phyloP scores from a whole-genome alignment of 352 stramenopile species.

The Globisporangium viniferum region DNA sequence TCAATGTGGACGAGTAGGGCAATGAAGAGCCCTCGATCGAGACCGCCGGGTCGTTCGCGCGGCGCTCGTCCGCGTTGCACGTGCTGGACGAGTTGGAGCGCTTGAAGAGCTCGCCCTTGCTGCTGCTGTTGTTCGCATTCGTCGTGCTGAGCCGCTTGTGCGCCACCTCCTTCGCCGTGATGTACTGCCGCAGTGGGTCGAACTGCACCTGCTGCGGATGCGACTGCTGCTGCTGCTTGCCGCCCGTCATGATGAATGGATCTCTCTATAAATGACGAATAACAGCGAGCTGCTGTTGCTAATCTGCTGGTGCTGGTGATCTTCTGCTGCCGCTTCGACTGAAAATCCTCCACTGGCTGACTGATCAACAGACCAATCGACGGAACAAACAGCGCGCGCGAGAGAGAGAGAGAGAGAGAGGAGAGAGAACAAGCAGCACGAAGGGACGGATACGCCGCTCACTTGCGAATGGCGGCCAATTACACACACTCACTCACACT shows the following conservation, averaged over 20 bases:
- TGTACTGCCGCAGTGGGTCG: slow-evolving; percentile 48
- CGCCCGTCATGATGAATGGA: neutral
- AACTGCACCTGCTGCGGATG: slow-evolving; percentile 15
- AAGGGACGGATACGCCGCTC: neutral
- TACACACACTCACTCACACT: neutral
- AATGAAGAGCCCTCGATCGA: slow-evolving; percentile 8
- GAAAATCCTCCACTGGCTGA: neutral
- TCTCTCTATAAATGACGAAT: neutral
- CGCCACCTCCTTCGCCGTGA: slow-evolving; percentile 64
- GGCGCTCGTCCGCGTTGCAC: slow-evolving; percentile 26
- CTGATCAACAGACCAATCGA: neutral
- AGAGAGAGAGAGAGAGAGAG: neutral
- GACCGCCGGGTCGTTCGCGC: slow-evolving; percentile 39
- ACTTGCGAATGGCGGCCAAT: neutral
- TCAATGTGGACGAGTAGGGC: neutral
- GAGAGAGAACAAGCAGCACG: neutral
- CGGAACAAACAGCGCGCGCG: neutral
- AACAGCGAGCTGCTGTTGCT: neutral
- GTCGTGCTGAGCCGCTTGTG: slow-evolving; percentile 35
- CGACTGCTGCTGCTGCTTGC: slow-evolving; percentile 1
- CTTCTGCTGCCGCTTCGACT: neutral
- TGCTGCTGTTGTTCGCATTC: neutral
- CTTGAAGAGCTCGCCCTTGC: slow-evolving; percentile 9
- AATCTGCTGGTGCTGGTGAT: neutral
- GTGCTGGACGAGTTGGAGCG: slow-evolving; percentile 15